Base-by-base conservation (phyloP, 371 early-diverging fungal species). In the Mucor saturninus region DNA sequence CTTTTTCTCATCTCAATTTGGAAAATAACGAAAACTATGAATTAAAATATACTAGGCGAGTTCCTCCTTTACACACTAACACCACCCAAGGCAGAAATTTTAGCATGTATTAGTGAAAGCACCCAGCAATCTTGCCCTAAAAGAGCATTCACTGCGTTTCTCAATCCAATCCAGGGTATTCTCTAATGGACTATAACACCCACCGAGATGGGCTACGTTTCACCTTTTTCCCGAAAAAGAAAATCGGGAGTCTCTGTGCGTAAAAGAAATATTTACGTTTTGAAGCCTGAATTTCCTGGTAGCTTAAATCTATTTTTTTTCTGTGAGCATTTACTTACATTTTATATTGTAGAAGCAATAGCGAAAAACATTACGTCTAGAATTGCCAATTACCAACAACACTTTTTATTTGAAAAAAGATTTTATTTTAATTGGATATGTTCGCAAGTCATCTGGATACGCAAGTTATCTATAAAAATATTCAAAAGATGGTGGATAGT, bases 191-290 rank as follows among this genome's bases (percentile, higher is more conserved):
- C 43, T 43, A 43, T 43, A 43, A 43, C 43, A 43, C 43, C 43
- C 43, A 13, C 42, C 7, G 14, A 29, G 35, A 14, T 4, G 51
- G 43, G 43, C 43, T 15, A 43, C 43, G 15, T 43, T 43, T 15
- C 43, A 40, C 40, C 40, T 70, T 62, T 58, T 74, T 71, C 77
- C 48, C 50, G 69, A 61, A 52, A 58, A 15, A 45, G 74, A 75
- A 74, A 40, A 59, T 59, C 51, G 3, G 51, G 59, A 59, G 51
- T 6, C 51, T 39, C 59, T 39, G 28, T 52, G 4, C 29, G 56
- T 31, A 56, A 45, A 46, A 56, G 57, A 46, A 32, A 56, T 30
- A 45, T 56, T 14, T 56, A 56, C 46, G 46, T 56, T 56, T 56
- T 56, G 32, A 45, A 56, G 15, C 46, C 46, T 45, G 45, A 56